Percentiles rank a stretch among this genome's conserved stretches.
These are phyloP conservation scores for Saturnispora sekii DNA, from an alignment of 805 yeast species.

Conservation along the genomic window DNA sequence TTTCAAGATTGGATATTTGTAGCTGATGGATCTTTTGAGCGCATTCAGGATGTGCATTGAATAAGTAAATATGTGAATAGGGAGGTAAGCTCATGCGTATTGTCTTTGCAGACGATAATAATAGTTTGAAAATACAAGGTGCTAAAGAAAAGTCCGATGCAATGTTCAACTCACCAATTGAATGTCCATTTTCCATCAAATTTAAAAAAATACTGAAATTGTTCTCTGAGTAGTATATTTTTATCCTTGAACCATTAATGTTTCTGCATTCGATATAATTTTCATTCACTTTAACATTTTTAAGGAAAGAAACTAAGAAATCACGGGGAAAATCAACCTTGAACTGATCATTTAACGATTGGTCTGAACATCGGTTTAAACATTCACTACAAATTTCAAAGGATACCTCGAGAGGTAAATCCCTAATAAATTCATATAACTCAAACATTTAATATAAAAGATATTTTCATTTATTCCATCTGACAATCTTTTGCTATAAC, in stretches of 20 bases:
- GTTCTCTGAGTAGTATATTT: background rate
- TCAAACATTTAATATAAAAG: background rate
- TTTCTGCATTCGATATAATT: background rate
- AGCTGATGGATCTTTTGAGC: background rate
- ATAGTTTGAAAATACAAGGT: background rate
- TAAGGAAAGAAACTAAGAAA: constrained; percentile 2
- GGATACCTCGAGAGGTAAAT: constrained; percentile 1
- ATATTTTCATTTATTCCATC: no score
- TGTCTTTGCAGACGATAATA: background rate
- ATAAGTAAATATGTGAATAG: constrained; percentile 1
- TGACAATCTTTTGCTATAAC: no score
- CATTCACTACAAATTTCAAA: constrained; percentile 2
- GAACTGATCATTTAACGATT: background rate
- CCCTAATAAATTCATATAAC: background rate
- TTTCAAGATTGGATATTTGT: background rate
- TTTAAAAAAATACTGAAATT: background rate
- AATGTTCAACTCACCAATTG: background rate
- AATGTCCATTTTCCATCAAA: constrained; percentile 1
- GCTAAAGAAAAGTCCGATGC: background rate
- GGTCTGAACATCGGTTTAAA: constrained; percentile 5
- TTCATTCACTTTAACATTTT: background rate
- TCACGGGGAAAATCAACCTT: background rate
- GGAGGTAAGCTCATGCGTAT: background rate
- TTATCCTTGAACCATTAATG: background rate
- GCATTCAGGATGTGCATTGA: background rate